Evolutionary conservation across 345 rosid species (phyloP), one percentile per base, ranked within the genome.

Genomic region (Adansonia digitata): DNA sequence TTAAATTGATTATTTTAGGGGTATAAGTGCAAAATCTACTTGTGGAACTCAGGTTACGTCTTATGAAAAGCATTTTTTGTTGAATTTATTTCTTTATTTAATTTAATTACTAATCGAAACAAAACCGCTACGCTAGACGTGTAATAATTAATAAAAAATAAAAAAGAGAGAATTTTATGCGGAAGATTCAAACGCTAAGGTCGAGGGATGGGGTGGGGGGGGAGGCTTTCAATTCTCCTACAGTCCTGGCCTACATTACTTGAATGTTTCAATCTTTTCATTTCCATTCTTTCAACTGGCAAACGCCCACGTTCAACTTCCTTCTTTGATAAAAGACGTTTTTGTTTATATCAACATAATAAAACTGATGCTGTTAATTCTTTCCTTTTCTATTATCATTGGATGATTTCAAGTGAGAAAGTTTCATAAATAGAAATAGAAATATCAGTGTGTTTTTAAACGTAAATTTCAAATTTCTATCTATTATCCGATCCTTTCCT

Each of bases 251-350:
- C 3, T 67, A 74, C 88, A 26, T 39, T 18, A 34, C 74, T 75
- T 73, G 57, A 62, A 71, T 74, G 83, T 67, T 29, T 20, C 39
- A 37, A 37, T 37, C 64, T 45, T 49, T 69, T 48, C 56, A 18
- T 29, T 31, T 18, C 15, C 20, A 4, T 1, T 20, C 9, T 34
- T 26, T n/a, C 8, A 2, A 8, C 9, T 10, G n/a, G 34, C 18
- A 22, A 40, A n/a, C 70, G 70, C 0, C 70, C 45, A 9, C 31
- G 18, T 62, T 20, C 37, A 26, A 57, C 37, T 57, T 1, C 2
- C n/a, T n/a, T n/a, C n/a, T 4, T 20, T 27, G 55, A 68, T 45
- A 15, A 9, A 27, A n/a, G 72, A 68, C 72, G 20, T 46, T 15
- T 3, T 37, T 22, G 3, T 46, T 45, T 46, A 4, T n/a, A n/a